Evolutionary conservation across 1,284 basidiomycete species (phyloP).

Genomic region (Boletus semigastroideus): DNA sequence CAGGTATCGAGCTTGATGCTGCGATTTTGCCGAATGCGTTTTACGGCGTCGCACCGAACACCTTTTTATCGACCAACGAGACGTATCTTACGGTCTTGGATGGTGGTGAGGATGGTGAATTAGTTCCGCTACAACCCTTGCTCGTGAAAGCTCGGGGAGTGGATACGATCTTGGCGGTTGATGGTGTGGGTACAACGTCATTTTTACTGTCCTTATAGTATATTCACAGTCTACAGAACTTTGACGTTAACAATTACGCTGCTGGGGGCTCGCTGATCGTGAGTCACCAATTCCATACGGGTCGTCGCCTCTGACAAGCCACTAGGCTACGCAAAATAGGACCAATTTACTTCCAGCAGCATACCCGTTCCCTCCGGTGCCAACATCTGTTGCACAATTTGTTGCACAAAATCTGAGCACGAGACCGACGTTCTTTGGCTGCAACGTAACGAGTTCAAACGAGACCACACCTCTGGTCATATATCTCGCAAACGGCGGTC

Average conservation of each 20-base stretch:
- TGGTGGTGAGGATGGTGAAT: slow-evolving; percentile 44
- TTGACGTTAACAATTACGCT: slow-evolving; percentile 36
- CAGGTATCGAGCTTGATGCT: slow-evolving; percentile 28
- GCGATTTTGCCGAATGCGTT: slow-evolving; percentile 44
- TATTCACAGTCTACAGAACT: slow-evolving; percentile 21
- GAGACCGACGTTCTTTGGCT: slow-evolving; percentile 49
- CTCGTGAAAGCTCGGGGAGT: slow-evolving; percentile 50
- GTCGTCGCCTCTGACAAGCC: neutral
- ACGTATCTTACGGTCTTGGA: slow-evolving; percentile 39
- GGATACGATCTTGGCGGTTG: slow-evolving; percentile 55
- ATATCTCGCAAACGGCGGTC: slow-evolving; percentile 44
- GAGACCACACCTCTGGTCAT: slow-evolving; percentile 34
- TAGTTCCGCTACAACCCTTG: slow-evolving; percentile 52
- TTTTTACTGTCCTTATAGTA: neutral
- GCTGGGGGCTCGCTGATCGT: slow-evolving; percentile 44
- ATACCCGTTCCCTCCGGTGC: slow-evolving; percentile 46
- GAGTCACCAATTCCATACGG: slow-evolving; percentile 15
- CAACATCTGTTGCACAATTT: slow-evolving; percentile 33
- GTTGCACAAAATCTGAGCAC: slow-evolving; percentile 34
- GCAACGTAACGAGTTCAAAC: slow-evolving; percentile 25
- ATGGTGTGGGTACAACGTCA: slow-evolving; percentile 37
- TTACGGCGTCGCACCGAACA: slow-evolving; percentile 37
- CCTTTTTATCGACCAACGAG: slow-evolving; percentile 39
- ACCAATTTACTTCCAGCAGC: slow-evolving; percentile 34
- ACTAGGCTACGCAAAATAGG: slow-evolving; percentile 41